These are phyloP conservation scores for Dactylellina haptotyla DNA, from an alignment of 2,329 filamentous ascomycete species.

Conservation along the genomic window DNA sequence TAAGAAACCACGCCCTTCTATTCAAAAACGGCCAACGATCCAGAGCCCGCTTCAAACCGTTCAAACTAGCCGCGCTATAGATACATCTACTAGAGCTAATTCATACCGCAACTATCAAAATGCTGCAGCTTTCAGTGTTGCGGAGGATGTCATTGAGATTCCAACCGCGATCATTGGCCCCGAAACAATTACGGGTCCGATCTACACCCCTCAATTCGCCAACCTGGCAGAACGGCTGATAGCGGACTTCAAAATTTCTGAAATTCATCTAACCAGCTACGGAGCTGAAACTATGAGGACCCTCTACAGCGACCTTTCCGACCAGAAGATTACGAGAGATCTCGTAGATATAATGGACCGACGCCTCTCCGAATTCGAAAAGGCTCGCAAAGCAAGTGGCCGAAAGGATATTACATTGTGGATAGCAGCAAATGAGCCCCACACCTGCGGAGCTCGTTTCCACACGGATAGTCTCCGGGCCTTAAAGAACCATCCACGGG, in stretches of 20 bases:
- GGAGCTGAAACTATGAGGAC: conserved; percentile 15
- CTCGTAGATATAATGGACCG: not conserved
- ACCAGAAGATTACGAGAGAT: conserved; percentile 10
- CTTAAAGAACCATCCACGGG: conserved; percentile 11
- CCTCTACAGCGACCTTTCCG: conserved; percentile 19
- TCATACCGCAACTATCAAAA: conserved; percentile 7
- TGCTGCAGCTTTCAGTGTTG: not conserved
- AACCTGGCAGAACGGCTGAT: conserved; percentile 14
- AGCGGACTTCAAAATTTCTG: conserved; percentile 13
- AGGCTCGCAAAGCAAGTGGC: conserved; percentile 1
- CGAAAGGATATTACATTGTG: conserved; percentile 3
- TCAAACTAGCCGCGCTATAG: not conserved
- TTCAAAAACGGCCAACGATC: no score
- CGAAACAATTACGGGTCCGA: not conserved
- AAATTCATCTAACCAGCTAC: conserved; percentile 3
- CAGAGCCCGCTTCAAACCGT: not conserved
- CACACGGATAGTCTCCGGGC: conserved; percentile 27
- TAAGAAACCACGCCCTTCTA: no score
- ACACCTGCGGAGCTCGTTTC: conserved; percentile 19
- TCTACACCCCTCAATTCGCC: conserved; percentile 10
- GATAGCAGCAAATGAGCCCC: conserved; percentile 21
- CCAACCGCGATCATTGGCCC: not conserved
- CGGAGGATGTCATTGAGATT: not conserved
- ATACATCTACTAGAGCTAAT: not conserved
- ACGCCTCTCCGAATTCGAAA: conserved; percentile 6